These are phyloP conservation scores for Cladosporium velox DNA, from an alignment of 2,329 filamentous ascomycete species.

Conservation along the genomic window DNA sequence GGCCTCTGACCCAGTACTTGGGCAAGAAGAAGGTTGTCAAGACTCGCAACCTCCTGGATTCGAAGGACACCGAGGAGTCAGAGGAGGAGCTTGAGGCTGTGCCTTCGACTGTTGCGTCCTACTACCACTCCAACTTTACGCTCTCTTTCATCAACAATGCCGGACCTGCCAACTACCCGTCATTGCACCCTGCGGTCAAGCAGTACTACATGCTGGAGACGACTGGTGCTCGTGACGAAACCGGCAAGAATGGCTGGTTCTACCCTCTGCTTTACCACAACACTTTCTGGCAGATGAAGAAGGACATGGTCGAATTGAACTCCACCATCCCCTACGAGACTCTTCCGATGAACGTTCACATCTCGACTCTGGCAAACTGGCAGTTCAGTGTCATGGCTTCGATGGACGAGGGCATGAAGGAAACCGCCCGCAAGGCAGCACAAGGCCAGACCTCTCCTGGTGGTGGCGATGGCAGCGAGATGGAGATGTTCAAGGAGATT, in stretches of 20 bases:
- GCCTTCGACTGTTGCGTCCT: constrained; percentile 74
- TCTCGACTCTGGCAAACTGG: constrained; percentile 81
- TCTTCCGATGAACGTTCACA: constrained; percentile 78
- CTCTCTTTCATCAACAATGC: constrained; percentile 82
- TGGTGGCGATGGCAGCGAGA: constrained; percentile 85
- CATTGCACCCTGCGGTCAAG: constrained; percentile 71
- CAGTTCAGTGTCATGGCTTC: constrained; percentile 84
- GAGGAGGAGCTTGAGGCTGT: constrained; percentile 53
- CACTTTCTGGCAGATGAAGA: constrained; percentile 93
- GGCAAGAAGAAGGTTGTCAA: constrained; percentile 88
- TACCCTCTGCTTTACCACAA: constrained; percentile 88
- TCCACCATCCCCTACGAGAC: constrained; percentile 86
- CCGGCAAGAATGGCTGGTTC: constrained; percentile 91
- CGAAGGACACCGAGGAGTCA: constrained; percentile 45
- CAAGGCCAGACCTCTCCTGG: constrained; percentile 70
- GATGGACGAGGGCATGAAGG: constrained; percentile 84
- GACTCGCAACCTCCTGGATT: constrained; percentile 77
- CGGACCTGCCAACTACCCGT: constrained; percentile 67
- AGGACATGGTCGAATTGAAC: constrained; percentile 89
- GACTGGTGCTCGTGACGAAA: constrained; percentile 77
- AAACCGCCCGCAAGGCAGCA: constrained; percentile 76
- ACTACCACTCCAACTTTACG: constrained; percentile 94
- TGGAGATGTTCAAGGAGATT: constrained; percentile 96
- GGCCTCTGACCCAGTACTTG: constrained; percentile 85
- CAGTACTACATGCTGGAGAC: constrained; percentile 79